Base-by-base conservation (phyloP, 768 basidiomycete species). In the Russula dissimulans region DNA sequence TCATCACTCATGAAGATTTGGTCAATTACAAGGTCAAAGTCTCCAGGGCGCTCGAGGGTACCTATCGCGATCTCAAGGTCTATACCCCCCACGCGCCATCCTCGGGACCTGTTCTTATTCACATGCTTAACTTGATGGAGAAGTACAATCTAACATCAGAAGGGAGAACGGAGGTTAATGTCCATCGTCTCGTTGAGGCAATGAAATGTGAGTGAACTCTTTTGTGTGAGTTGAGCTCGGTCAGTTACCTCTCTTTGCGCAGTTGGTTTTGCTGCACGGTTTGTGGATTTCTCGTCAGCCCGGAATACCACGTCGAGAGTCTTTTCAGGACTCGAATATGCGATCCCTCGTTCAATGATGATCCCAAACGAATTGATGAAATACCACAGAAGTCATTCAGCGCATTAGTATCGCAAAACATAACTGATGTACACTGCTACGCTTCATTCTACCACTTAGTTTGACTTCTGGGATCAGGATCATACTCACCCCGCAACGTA, bases 101-200 rank as follows among this genome's bases (percentile, higher is more conserved):
- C 9, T 87, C 87, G 11, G 95, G 95, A 5, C 86, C 90, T 7
- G 90, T 89, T n/a, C 74, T 98, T 44, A 74, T 97, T 43, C 88
- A 92, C 69, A 88, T 97, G 79, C 75, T 98, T n/a, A 97, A 97
- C 69, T 70, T 94, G 18, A 74, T 95, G 48, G 94, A 97, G 69
- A 77, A 79, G n/a, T 97, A 81, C 67, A 74, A 78, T 54, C 67
- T 78, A 41, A 71, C 81, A 38, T 65, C 78, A 29, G 72, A 71
- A 31, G 82, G 82, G 47, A 71, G 77, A 63, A 84, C 78, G n/a
- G 76, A 78, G 0, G 69, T 91, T 15, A 88, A 84, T 64, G 76
- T 81, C 3, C 97, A 98, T 70, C 79, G 94, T 48, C 69, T 90
- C 5, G 76, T 97, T 14, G 97, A 98, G 72, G 81, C 82, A 0